Percentiles rank a stretch among this genome's conserved stretches.
phyloP scores from a whole-genome alignment of 192 early-diverging fungal species.

The Coemansia sp. region DNA sequence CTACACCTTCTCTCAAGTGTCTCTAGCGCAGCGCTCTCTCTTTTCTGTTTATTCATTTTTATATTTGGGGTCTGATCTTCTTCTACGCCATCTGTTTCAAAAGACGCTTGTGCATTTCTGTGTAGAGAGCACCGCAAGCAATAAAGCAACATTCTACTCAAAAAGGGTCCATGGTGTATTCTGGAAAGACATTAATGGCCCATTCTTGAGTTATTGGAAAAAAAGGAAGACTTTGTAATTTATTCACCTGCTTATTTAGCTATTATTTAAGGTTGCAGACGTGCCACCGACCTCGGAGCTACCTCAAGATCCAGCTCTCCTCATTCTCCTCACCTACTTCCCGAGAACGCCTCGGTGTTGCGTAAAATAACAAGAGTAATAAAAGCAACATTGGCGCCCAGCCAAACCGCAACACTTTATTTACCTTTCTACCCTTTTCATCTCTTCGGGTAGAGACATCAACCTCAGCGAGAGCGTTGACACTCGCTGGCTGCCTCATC shows the following conservation, averaged over 20 bases:
- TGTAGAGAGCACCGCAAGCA: neutral
- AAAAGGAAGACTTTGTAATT: slow-evolving; percentile 7
- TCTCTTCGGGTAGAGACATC: neutral
- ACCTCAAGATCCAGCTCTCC: neutral
- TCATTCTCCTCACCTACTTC: neutral
- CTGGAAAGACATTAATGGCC: slow-evolving; percentile 3
- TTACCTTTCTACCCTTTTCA: neutral
- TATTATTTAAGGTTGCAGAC: neutral
- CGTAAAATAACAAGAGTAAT: neutral
- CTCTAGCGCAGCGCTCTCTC: neutral
- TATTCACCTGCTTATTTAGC: neutral
- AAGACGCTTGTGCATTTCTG: neutral
- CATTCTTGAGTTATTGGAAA: neutral
- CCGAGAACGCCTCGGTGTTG: neutral
- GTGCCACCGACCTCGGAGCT: neutral
- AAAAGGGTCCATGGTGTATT: neutral
- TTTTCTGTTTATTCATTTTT: neutral
- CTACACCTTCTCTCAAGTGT: neutral
- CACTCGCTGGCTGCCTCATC: neutral
- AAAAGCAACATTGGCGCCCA: neutral
- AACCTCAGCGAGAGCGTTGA: slow-evolving; percentile 4
- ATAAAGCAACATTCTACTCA: neutral
- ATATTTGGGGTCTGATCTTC: neutral
- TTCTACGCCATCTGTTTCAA: neutral
- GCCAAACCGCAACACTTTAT: neutral